phyloP scores from a whole-genome alignment of 2,329 filamentous ascomycete species.

The Byssoonygena ceratinophila region DNA sequence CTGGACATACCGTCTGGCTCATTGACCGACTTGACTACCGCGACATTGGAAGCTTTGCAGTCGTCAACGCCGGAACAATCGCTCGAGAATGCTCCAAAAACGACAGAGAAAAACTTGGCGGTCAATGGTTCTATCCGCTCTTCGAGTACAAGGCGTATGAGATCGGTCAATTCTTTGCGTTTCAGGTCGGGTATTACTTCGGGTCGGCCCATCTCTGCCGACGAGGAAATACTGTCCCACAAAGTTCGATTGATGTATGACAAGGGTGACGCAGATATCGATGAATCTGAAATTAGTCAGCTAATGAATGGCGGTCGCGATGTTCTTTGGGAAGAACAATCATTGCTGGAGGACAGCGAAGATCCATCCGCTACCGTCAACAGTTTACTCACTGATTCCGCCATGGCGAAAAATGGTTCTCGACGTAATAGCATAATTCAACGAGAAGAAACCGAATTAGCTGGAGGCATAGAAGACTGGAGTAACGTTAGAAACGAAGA shows the following conservation, averaged over 20 bases:
- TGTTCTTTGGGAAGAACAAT: constrained; percentile 32
- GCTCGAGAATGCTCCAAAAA: not conserved
- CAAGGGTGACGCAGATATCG: constrained; percentile 47
- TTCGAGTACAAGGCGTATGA: constrained; percentile 22
- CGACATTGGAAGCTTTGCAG: constrained; percentile 31
- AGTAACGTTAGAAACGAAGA: constrained; percentile 48
- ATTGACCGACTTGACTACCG: constrained; percentile 44
- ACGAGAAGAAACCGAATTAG: constrained; percentile 47
- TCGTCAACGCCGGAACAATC: not conserved
- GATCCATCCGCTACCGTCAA: constrained; percentile 22
- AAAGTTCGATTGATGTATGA: constrained; percentile 56
- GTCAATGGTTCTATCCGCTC: constrained; percentile 17
- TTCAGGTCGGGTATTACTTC: constrained; percentile 30
- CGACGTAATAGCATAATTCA: constrained; percentile 29
- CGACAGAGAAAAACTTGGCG: not conserved
- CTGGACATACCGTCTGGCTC: constrained; percentile 46
- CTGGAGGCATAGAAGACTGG: constrained; percentile 57
- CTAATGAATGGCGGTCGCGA: constrained; percentile 32
- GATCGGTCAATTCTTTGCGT: constrained; percentile 30
- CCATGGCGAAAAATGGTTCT: constrained; percentile 22
- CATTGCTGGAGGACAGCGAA: constrained; percentile 24
- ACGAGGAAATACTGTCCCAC: constrained; percentile 53
- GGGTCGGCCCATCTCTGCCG: constrained; percentile 48
- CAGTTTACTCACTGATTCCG: constrained; percentile 23
- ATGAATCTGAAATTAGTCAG: constrained; percentile 32